Evolutionary conservation across 2,329 filamentous ascomycete genomes (phyloP), one percentile per base, ranked within the genome.

Genomic region (Boeremia exigua): DNA sequence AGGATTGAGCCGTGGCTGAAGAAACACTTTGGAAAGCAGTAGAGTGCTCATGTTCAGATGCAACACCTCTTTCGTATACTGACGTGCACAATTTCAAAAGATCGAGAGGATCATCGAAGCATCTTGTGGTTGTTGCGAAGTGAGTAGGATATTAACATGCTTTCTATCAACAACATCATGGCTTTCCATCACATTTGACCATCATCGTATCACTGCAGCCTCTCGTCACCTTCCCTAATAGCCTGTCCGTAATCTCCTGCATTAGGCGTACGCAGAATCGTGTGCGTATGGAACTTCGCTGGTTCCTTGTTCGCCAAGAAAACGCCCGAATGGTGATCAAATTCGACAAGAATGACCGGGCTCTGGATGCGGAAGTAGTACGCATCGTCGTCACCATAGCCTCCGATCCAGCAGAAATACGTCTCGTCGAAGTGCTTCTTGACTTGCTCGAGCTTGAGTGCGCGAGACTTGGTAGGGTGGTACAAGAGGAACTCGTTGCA

Each of bases 301-400:
- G 90, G 90, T 73, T 90, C 84, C 45, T 80, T 79, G 68, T 93
- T 94, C 1, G 82, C 86, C 66, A 94, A 73, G 63, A 92, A 93
- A 0, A 93, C 90, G 0, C 90, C 89, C 0, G 86, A 90, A 72
- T 93, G 90, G 68, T 92, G 88, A 65, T 93, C 90, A 65, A 94
- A 90, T 79, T 94, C 90, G 47, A 88, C 79, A 2, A 93, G 78
- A 0, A 91, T 79, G 0, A 93, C 89, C 0, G 89, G 89, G 61
- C 85, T 91, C 74, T 94, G 90, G 3, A 94, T 82, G 0, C 90
- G 82, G 66, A 87, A 94, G 73, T 93, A 94, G 66, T 91, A 94
- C 0, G 90, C 79, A 70, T 92, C 89, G 0, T 84, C 75, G 47
- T 90, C 80, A 0, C 80, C 84, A 57, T 79, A 89, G 0, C 84